Conservation (phyloP, 306 rosid genomes). For the Calophaca sinica region DNA sequence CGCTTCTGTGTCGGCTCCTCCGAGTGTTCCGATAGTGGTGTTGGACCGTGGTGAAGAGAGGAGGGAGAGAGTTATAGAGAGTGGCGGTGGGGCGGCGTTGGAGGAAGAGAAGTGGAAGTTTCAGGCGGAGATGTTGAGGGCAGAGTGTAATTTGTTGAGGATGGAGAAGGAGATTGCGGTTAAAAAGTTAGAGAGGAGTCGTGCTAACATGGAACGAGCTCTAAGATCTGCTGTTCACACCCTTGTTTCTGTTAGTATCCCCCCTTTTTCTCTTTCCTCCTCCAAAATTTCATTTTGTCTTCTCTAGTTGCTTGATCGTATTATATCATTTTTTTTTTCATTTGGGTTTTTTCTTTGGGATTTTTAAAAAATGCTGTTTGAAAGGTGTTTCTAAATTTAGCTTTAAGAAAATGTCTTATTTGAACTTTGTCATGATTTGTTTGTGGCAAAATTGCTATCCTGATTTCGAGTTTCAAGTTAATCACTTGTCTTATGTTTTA, state of each 20-base stretch:
- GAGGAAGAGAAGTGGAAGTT: conserved; percentile 91
- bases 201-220: conserved; percentile 64
- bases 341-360: background rate
- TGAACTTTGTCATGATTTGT: background rate
- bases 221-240: conserved; percentile 73
- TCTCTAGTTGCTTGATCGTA: background rate
- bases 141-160: conserved; percentile 88
- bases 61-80: conserved; percentile 60
- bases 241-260: conserved; percentile 73
- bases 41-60: conserved; percentile 60
- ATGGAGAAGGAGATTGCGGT: conserved; percentile 87
- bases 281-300: background rate
- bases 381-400: conserved; percentile 6
- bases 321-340: background rate
- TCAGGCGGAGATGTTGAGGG: conserved; percentile 93
- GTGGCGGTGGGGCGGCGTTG: conserved; percentile 37
- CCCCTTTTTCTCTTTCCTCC: background rate
- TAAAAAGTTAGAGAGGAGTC: conserved; percentile 67
- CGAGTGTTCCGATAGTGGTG: conserved; percentile 59
- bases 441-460: too few relatives aligned
- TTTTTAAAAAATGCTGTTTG: background rate
- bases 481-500: too few relatives aligned
- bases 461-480: too few relatives aligned
- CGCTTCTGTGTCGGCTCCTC: background rate
- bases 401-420: background rate